Conservation (phyloP, 441 rosid species). For the Pelargonium fulgidum region DNA sequence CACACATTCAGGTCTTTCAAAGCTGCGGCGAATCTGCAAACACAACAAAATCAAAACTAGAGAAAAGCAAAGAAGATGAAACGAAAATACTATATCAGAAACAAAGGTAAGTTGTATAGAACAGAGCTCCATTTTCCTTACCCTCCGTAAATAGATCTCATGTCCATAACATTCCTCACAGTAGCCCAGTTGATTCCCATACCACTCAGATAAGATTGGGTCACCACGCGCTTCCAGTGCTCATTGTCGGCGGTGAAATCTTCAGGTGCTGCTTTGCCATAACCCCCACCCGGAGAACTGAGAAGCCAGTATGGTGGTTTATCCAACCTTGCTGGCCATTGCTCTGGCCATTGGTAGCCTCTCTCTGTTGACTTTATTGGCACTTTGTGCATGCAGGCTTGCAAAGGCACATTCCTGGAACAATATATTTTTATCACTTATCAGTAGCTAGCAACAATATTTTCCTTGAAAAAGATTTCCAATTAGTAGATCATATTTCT, state of each 20-base stretch:
- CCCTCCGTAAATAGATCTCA: constrained; percentile 96
- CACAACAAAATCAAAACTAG: constrained; percentile 20
- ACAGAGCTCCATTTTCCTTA: constrained; percentile 26
- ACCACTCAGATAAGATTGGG: constrained; percentile 66
- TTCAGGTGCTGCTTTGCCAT: constrained; percentile 84
- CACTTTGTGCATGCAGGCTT: constrained; percentile 80
- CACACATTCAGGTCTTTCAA: constrained; percentile 67
- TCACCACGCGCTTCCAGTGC: constrained; percentile 85
- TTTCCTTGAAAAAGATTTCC: not conserved
- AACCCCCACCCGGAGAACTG: constrained; percentile 79
- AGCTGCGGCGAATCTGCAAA: constrained; percentile 82
- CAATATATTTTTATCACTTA: not conserved
- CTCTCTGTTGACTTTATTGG: constrained; percentile 51
- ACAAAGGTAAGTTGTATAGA: not conserved
- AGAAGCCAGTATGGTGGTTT: constrained; percentile 73
- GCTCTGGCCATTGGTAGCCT: constrained; percentile 88
- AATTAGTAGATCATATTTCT: too few relatives aligned
- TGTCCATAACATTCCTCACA: constrained; percentile 92
- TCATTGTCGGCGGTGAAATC: constrained; percentile 67
- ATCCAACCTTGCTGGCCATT: constrained; percentile 81
- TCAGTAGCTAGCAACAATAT: not conserved
- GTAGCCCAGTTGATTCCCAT: constrained; percentile 76
- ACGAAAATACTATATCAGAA: too few relatives aligned
- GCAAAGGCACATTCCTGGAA: constrained; percentile 71
- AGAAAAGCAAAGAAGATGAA: too few relatives aligned